Evolutionary conservation across 2,329 filamentous ascomycete genomes (phyloP), one percentile per base, ranked within the genome.

Genomic region (Neofusicoccum ribis): DNA sequence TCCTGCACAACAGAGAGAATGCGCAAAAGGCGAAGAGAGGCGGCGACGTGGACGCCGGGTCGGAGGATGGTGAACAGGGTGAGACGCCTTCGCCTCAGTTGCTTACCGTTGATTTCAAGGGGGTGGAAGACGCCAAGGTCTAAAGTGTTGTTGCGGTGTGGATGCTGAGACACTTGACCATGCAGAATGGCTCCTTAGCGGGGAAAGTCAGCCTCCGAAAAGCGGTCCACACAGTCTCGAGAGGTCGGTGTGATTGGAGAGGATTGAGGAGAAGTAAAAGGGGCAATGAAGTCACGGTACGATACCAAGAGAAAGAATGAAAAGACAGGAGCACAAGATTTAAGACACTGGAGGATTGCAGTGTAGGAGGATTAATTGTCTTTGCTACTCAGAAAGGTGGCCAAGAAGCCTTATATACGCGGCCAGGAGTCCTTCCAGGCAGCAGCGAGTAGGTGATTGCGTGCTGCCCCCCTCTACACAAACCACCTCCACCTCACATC

Each of bases 1-100:
- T 68, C 2, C 51, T 74, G 39, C 82, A 86, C 63, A 73, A 76
- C 20, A 74, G 77, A n/a, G 82, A 86, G 62, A 23, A 56, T 23
- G 60, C 52, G 20, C 63, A 39, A 31, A 60, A 47, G 56, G 64
- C 52, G n/a, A 64, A 43, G 37, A 60, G 14, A 27, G 31, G 31
- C n/a, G 50, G 14, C 36, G 52, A 15, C 5, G 36, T 23, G 9
- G 46, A 27, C 15, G n/a, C 46, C 2, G 39, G 54, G 3, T 51
- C 59, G 5, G 46, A 50, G 4, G 59, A 41, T 31, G 59, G 47
- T 17, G 59, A 62, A 50, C 39, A 50, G 59, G 59, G 59, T 62
- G 59, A 51, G 59, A 41, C 44, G 36, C 59, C 44, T 50, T 62
- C 59, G 9, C 59, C 59, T 17, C 59, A 62, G 20, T 36, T 62